phyloP scores from a whole-genome alignment of 371 early-diverging fungal genomes.

The Batrachochytrium dendrobatidis region DNA sequence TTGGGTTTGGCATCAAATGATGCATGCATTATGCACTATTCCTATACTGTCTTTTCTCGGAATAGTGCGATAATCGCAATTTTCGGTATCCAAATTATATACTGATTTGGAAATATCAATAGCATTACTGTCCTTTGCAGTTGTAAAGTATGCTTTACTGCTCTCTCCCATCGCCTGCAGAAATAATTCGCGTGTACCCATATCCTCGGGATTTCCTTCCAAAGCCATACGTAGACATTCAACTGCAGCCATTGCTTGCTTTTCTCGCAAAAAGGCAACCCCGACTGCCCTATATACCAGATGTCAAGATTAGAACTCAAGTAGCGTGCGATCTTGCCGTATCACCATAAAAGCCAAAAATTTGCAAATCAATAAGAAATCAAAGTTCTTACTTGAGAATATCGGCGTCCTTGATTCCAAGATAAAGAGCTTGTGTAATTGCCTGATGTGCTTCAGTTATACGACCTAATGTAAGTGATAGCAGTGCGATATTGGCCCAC shows the following conservation, averaged over 20 bases:
- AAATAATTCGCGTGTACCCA: conserved; percentile 17
- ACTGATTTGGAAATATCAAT: too few species aligned
- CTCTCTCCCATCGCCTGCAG: conserved; percentile 13
- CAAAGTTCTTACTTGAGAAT: conserved; percentile 24
- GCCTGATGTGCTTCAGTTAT: conserved; percentile 41
- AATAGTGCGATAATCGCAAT: too few species aligned
- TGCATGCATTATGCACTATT: too few species aligned
- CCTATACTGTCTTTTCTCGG: too few species aligned
- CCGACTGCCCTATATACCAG: conserved; percentile 22
- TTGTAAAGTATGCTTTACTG: too few species aligned
- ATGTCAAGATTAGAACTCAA: background rate
- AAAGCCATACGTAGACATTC: conserved; percentile 38
- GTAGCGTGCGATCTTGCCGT: background rate
- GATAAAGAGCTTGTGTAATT: conserved; percentile 34
- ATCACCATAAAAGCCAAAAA: background rate
- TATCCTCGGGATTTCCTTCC: conserved; percentile 27
- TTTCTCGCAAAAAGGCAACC: conserved; percentile 15
- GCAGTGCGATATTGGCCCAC: conserved; percentile 39
- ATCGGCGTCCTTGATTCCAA: conserved; percentile 31
- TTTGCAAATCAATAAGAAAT: background rate
- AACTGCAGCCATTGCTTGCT: conserved; percentile 21
- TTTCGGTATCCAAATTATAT: too few species aligned
- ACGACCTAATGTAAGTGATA: conserved; percentile 34
- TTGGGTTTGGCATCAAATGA: too few species aligned
- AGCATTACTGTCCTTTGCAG: too few species aligned